Evolutionary conservation across 2,329 filamentous ascomycete genomes (phyloP), one percentile per base, ranked within the genome.

Genomic region (Arthrinium phaeospermum): DNA sequence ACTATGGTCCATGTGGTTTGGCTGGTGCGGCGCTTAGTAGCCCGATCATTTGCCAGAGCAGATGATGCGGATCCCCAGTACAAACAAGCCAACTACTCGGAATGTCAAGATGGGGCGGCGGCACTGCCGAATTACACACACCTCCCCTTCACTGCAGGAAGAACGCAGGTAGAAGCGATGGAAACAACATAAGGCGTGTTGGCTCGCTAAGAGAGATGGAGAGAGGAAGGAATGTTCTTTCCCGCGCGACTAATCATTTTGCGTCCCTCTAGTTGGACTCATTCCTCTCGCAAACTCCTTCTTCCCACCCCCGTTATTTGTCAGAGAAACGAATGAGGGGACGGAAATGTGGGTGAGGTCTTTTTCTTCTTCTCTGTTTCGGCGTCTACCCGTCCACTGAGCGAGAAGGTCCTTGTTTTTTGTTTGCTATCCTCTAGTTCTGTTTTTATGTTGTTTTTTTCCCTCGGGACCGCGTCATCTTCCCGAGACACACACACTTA

Each of bases 381-480:
- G 34, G 34, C 57, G 57, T 41, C 57, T 64, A 41, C 34, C 57
- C 57, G 57, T 64, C 57, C 57, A 64, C 57, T 64, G 30, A 64
- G 30, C 27, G 53, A 34, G 53, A 34, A 37, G 30, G 16, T 7
- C 30, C 30, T 37, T 57, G 51, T 57, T 19, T 64, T 34, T 61
- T 41, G 57, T 64, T 64, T 41, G 57, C 57, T 41, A 61, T 64
- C 19, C 57, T 41, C 22, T 41, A 64, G 30, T 41, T 24, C 57
- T 41, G 4, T 64, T 37, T 61, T 30, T 16, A 19, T 6, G 0
- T 30, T 4, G 6, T n/a, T 8, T 30, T 57, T 19, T 34, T 30
- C n/a, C n/a, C n/a, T 53, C 53, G 57, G 57, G 57, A 64, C 57
- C 57, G 57, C 57, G 57, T 64, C 57, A 64, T 41, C 57, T 64